Conservation (phyloP, 164 flowering plant genomes). For the Santalum album region DNA sequence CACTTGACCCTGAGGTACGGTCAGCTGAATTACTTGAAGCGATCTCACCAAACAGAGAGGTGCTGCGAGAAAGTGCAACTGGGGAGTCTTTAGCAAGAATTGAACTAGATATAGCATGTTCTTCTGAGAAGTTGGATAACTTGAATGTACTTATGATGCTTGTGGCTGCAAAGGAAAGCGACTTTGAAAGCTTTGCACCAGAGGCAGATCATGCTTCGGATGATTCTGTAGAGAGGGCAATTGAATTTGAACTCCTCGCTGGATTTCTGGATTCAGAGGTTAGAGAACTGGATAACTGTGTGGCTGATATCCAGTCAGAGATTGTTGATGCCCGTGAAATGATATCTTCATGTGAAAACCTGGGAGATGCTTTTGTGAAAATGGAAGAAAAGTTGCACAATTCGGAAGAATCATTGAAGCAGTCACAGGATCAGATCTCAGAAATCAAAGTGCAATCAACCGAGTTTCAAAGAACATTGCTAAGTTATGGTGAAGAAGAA, state of each 20-base stretch:
- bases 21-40: constrained; percentile 8
- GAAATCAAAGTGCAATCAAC: constrained; percentile 53
- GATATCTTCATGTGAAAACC: constrained; percentile 29
- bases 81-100: constrained; percentile 44
- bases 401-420: constrained; percentile 58
- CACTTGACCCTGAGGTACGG: constrained; percentile 22
- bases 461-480: constrained; percentile 38
- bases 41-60: constrained; percentile 33
- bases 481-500: constrained; percentile 23
- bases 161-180: constrained; percentile 57
- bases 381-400: constrained; percentile 49
- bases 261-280: constrained; percentile 70
- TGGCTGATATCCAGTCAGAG: constrained; percentile 39
- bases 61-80: constrained; percentile 28
- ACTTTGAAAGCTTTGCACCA: constrained; percentile 51
- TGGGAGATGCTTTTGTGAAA: constrained; percentile 26
- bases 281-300: constrained; percentile 37
- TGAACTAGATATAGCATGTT: constrained; percentile 62
- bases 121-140: constrained; percentile 73
- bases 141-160: constrained; percentile 63
- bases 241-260: constrained; percentile 62
- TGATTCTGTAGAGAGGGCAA: constrained; percentile 39
- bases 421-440: constrained; percentile 42
- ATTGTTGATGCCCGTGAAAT: constrained; percentile 28
- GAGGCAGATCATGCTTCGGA: constrained; percentile 22